Evolutionary conservation across 208 protist genomes (phyloP), one percentile per base, ranked within the genome.

Genomic region (Borovskyia barvae): DNA sequence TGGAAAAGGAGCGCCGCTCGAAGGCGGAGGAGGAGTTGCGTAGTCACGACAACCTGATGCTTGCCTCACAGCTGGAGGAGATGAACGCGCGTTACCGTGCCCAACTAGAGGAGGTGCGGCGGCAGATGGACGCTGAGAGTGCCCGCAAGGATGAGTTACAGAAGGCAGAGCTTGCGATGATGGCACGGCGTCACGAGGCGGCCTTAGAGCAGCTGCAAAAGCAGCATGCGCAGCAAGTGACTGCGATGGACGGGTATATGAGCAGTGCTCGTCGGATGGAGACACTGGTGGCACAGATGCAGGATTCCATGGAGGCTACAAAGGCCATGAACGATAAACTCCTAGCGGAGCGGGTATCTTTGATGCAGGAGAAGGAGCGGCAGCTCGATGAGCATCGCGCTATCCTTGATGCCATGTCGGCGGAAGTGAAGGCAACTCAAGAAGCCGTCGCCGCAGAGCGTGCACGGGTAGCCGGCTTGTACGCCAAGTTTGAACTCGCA

Each of bases 401-500:
- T 17, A 41, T 87, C 41, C 55, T 92, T 19, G 60, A 82, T n/a
- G 55, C 68, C 4, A 71, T 95, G 66, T 19, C 80, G 19, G 79
- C 79, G 15, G 88, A 95, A 30, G 36, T 87, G 33, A 78, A 75
- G 39, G 48, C 65, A 9, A 74, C 20, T 7, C 81, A 86, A 51
- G 54, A 88, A 26, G 77, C 89, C 19, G 30, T 92, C 37, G 77
- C 82, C 25, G 79, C 81, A 45, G 89, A 93, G 67, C 75, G 89
- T 8, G 47, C 57, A 6, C 85, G 89, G 42, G 45, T 90, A 32
- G 66, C 76, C 5, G 57, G 69, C 0, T 57, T 93, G 28, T 82
- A 86, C 64, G 80, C 84, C 30, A 85, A 92, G 54, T 92, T 95
- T 47, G 89, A 95, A 42, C 59, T 92, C 22, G 69, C 76, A 3